phyloP scores from a whole-genome alignment of 2,329 filamentous ascomycete species.

The Aspergillus amoenus region DNA sequence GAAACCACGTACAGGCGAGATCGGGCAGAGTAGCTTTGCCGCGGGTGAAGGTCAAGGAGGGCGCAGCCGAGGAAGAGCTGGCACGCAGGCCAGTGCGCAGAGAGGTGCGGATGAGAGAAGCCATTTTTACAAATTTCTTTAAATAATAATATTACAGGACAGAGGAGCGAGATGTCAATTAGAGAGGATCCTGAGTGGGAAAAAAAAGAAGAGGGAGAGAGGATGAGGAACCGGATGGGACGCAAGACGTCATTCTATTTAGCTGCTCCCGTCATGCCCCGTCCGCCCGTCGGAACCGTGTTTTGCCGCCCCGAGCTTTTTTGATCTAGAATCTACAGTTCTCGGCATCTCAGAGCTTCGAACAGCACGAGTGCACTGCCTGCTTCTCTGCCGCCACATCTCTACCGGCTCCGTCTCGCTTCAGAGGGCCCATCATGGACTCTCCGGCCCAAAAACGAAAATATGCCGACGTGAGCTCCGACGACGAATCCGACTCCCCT shows the following conservation, averaged over 20 bases:
- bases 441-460: slow-evolving; percentile 42
- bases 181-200: slow-evolving; percentile 1
- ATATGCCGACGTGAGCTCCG: slow-evolving; percentile 40
- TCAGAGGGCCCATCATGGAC: slow-evolving; percentile 28
- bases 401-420: background rate
- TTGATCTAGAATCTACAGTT: background rate
- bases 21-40: slow-evolving; percentile 93
- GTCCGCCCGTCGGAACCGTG: slow-evolving; percentile 16
- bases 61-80: slow-evolving; percentile 56
- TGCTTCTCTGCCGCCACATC: background rate
- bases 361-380: background rate
- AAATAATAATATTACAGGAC: slow-evolving; percentile 9
- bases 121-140: slow-evolving; percentile 55
- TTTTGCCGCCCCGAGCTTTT: slow-evolving; percentile 24
- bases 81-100: slow-evolving; percentile 72
- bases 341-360: background rate
- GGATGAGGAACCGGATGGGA: slow-evolving; percentile 9
- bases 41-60: slow-evolving; percentile 74
- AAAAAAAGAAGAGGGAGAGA: slow-evolving; percentile 9
- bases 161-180: slow-evolving; percentile 7
- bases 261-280: slow-evolving; percentile 7
- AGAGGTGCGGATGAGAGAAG: slow-evolving; percentile 71
- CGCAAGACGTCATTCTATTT: slow-evolving; percentile 24
- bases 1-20: slow-evolving; percentile 64
- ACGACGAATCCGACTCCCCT: slow-evolving; percentile 37